These are phyloP conservation scores for Kuraishia floccosa DNA, from an alignment of 805 yeast species.

Conservation along the genomic window DNA sequence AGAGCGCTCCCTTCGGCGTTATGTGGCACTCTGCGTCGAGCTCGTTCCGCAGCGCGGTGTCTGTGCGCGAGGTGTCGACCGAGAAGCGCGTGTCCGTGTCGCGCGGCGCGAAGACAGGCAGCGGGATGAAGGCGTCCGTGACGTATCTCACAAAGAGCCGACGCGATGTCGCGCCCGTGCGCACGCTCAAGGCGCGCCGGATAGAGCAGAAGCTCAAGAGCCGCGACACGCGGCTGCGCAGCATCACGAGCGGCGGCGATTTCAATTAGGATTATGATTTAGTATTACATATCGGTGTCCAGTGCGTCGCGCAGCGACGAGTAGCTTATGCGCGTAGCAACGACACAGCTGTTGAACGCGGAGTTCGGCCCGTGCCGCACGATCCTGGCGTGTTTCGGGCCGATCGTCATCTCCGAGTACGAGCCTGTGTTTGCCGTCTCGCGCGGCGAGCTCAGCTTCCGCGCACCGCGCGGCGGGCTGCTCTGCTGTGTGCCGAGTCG, in stretches of 20 bases:
- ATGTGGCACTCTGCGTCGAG: background rate
- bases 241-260: background rate
- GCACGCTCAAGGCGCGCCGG: slow-evolving; percentile 1
- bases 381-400: slow-evolving; percentile 27
- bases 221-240: background rate
- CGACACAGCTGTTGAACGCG: slow-evolving; percentile 20
- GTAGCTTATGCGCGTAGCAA: slow-evolving; percentile 30
- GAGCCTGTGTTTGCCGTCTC: slow-evolving; percentile 13
- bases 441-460: background rate
- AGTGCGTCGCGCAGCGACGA: slow-evolving; percentile 37
- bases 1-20: no score
- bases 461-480: background rate
- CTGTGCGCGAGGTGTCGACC: background rate
- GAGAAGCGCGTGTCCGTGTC: slow-evolving; percentile 2
- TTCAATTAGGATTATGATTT: background rate
- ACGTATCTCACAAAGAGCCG: slow-evolving; percentile 1
- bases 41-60: background rate
- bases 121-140: slow-evolving; percentile 1
- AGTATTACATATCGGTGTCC: slow-evolving; percentile 6
- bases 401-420: slow-evolving; percentile 28
- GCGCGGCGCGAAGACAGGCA: background rate
- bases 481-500: background rate
- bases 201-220: slow-evolving; percentile 1
- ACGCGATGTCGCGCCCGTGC: background rate
- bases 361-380: slow-evolving; percentile 32